These are phyloP conservation scores for Herpotrichia juniperi DNA, from an alignment of 2,329 filamentous ascomycete species.

Conservation along the genomic window DNA sequence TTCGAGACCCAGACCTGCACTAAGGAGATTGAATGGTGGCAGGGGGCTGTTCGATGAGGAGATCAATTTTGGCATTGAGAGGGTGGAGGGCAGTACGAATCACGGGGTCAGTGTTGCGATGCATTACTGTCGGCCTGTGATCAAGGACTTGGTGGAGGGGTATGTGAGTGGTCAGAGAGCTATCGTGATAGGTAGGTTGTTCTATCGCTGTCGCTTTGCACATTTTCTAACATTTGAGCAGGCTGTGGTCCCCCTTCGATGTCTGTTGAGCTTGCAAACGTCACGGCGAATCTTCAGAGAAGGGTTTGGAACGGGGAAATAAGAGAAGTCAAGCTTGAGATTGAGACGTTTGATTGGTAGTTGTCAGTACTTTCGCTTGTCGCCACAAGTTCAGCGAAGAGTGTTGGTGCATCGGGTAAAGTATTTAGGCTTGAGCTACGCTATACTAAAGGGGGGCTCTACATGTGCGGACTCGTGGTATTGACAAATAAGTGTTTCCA, in stretches of 20 bases:
- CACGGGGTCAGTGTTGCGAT: slow-evolving; percentile 4
- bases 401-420: no score
- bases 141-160: slow-evolving; percentile 9
- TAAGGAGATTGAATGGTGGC: slow-evolving; percentile 53
- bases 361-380: no score
- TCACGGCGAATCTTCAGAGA: slow-evolving; percentile 18
- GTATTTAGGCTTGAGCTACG: no score
- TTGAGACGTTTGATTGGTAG: slow-evolving; percentile 30
- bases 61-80: neutral
- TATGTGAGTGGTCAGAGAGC: slow-evolving; percentile 6
- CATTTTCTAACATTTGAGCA: neutral
- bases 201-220: neutral
- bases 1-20: neutral
- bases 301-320: slow-evolving; percentile 24
- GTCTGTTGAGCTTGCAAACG: slow-evolving; percentile 20
- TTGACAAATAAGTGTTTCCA: no score
- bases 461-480: no score
- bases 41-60: neutral
- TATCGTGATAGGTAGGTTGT: slow-evolving; percentile 6
- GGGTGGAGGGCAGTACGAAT: neutral
- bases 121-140: slow-evolving; percentile 12
- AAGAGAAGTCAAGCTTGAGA: slow-evolving; percentile 21
- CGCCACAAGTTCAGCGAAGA: no score
- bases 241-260: slow-evolving; percentile 9
- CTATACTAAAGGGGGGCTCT: no score